Evolutionary conservation across 2,329 filamentous ascomycete genomes (phyloP).

Genomic region (Fusarium sp.): DNA sequence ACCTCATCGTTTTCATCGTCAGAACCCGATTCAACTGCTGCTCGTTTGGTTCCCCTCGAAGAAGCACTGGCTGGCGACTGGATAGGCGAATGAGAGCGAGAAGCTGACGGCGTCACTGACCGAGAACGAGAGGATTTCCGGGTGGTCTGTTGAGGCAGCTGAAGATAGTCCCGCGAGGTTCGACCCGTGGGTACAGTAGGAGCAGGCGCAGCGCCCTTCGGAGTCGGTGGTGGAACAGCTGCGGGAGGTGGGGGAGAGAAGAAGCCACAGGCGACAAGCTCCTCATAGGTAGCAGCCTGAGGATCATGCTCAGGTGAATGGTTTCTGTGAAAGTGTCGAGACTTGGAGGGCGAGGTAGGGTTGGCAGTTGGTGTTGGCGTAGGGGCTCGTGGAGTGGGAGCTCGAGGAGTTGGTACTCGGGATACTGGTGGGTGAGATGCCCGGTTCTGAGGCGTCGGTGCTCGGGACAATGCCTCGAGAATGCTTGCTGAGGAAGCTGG

Average conservation of each 20-base stretch:
- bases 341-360: conserved; percentile 27
- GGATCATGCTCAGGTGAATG: conserved; percentile 19
- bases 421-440: conserved; percentile 27
- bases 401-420: conserved; percentile 13
- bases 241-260: conserved; percentile 38
- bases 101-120: conserved; percentile 35
- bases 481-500: conserved; percentile 15
- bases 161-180: conserved; percentile 29
- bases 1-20: conserved; percentile 46
- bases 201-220: conserved; percentile 33
- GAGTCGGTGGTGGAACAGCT: conserved; percentile 24
- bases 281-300: conserved; percentile 38
- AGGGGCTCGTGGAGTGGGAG: conserved; percentile 13
- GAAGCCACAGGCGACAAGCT: conserved; percentile 41
- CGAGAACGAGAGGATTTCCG: conserved; percentile 31
- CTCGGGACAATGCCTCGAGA: conserved; percentile 26
- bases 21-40: conserved; percentile 48
- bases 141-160: conserved; percentile 35
- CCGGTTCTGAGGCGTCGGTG: neutral
- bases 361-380: conserved; percentile 21
- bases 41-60: conserved; percentile 61
- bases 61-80: conserved; percentile 49
- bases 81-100: conserved; percentile 36
- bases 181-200: conserved; percentile 29
- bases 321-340: conserved; percentile 21